Conservation (phyloP, 2,329 filamentous ascomycete species). For the Mycocentrospora acerina region DNA sequence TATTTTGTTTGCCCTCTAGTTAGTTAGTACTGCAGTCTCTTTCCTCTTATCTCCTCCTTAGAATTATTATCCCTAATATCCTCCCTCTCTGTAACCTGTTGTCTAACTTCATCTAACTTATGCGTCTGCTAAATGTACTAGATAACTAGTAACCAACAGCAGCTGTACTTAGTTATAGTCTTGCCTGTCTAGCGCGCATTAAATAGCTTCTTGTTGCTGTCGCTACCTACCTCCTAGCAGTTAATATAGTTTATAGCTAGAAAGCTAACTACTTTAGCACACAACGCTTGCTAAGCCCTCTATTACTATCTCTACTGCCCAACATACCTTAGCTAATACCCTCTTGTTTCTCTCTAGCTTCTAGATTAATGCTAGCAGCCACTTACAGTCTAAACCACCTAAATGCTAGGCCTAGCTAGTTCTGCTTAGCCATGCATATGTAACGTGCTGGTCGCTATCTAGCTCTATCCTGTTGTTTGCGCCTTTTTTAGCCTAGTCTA, state of each 20-base stretch:
- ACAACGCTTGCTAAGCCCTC: constrained; percentile 1
- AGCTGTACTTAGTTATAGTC: too few relatives aligned
- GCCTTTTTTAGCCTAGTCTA: not conserved
- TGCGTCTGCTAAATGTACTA: too few relatives aligned
- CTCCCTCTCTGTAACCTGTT: constrained; percentile 1
- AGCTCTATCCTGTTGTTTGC: not conserved
- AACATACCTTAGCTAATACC: not conserved
- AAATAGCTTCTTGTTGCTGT: constrained; percentile 15
- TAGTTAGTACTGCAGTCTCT: too few relatives aligned
- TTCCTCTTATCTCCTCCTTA: too few relatives aligned
- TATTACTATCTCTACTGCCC: constrained; percentile 1
- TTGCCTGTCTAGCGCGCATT: too few relatives aligned
- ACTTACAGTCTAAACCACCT: not conserved
- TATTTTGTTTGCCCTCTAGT: too few relatives aligned
- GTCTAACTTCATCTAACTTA: too few relatives aligned
- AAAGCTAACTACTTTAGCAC: not conserved
- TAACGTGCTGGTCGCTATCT: constrained; percentile 1
- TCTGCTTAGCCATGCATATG: not conserved
- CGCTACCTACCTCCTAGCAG: constrained; percentile 3
- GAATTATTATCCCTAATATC: too few relatives aligned
- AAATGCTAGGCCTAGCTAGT: not conserved
- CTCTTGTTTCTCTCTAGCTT: not conserved
- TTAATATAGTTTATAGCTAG: constrained; percentile 5
- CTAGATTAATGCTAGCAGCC: not conserved
- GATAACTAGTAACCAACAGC: too few relatives aligned